Evolutionary conservation across 2,329 filamentous ascomycete species (phyloP).

Genomic region (Chalara sp.): DNA sequence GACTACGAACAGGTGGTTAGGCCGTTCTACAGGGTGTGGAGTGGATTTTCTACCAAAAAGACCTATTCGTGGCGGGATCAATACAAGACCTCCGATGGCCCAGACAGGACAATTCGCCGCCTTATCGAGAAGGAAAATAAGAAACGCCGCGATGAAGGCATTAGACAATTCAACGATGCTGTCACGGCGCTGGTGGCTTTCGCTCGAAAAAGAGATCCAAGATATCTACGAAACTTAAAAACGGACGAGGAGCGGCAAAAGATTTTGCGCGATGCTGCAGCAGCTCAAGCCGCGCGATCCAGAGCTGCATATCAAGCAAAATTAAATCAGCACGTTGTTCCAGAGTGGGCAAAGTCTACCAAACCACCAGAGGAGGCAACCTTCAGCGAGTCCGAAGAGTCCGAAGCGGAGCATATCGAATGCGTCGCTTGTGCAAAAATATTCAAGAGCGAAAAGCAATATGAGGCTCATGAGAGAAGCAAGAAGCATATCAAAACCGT

Average conservation of each 20-base stretch:
- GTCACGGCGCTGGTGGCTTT: conserved; percentile 82
- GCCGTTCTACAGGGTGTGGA: conserved; percentile 77
- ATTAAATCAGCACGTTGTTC: conserved; percentile 54
- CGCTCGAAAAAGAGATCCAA: conserved; percentile 83
- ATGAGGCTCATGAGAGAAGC: conserved; percentile 86
- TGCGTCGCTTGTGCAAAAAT: conserved; percentile 73
- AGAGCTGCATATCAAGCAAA: conserved; percentile 76
- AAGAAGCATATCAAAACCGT: conserved; percentile 92
- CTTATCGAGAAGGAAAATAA: conserved; percentile 95
- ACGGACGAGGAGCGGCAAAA: conserved; percentile 77
- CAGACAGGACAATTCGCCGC: conserved; percentile 74
- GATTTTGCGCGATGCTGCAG: conserved; percentile 67
- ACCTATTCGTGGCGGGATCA: conserved; percentile 85
- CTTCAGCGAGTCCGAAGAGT: conserved; percentile 50
- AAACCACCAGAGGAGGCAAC: conserved; percentile 42
- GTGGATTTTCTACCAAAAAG: conserved; percentile 75
- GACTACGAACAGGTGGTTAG: conserved; percentile 70
- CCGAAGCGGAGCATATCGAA: conserved; percentile 53
- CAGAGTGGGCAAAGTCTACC: conserved; percentile 69
- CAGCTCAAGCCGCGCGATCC: conserved; percentile 77
- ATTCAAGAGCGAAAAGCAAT: conserved; percentile 91
- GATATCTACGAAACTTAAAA: conserved; percentile 71
- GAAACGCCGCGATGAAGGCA: conserved; percentile 71
- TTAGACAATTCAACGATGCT: conserved; percentile 86
- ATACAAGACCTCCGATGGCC: conserved; percentile 77